Base-by-base conservation (phyloP, 108 stramenopile genomes). In the Mediolabrus comicus region DNA sequence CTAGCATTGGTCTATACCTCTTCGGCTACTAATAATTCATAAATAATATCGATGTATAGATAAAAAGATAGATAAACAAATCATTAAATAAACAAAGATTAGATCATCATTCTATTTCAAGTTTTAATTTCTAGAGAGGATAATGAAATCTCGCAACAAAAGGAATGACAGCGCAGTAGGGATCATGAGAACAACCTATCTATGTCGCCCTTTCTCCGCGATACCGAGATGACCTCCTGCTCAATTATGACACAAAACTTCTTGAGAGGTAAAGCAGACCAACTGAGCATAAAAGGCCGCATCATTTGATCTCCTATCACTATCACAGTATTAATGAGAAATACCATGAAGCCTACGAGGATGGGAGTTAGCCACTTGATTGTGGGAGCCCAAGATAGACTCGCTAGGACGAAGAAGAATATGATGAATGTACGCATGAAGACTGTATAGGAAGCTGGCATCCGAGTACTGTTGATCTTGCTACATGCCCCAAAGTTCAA, bases 231-330 rank as follows among this genome's bases (percentile, higher is more conserved):
- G 6, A 61, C 12, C 39, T 71, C 70, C 26, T 71, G 59, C 53
- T 71, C 70, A 53, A 71, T 71, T 7, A 62, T 53, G 24, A 71
- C 70, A 25, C 70, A 71, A 26, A 71, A 71, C 34, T 71, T 71
- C 34, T 71, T 33, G 5, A 71, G 35, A 2, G 70, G 59, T 13
- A 71, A 16, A 19, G 60, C 70, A 9, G 70, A 46, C 70, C 70
- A 71, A 24, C 39, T 55, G 36, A 71, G 35, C 9, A 53, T 60
- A 36, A 71, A 71, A 10, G 70, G 70, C 14, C 51, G 52, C 70
- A 71, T 71, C 70, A 71, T 71, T 32, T 71, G 70, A 38, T 71
- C 70, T 13, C 70, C 70, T 13, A 71, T 71, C 17, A 71, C 60
- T 28, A 71, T 71, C 25, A 71, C 60, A 3, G 70, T 71, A 39